Evolutionary conservation across 2,329 filamentous ascomycete species (phyloP).

Genomic region (Aphanocladium album): DNA sequence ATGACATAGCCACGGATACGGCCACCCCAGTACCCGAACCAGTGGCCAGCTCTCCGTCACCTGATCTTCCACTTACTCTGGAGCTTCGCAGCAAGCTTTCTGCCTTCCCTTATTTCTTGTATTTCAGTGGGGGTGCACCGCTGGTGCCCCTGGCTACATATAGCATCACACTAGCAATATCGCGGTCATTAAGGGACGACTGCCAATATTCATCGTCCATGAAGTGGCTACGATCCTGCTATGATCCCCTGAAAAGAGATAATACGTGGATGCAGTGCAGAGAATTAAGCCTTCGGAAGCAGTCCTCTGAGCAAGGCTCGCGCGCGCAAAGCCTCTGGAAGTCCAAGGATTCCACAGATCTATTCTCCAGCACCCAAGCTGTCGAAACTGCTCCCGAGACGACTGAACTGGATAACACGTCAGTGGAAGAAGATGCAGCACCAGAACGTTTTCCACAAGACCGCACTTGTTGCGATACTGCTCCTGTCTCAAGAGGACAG

Average conservation of each 20-base stretch:
- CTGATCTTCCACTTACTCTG: not conserved
- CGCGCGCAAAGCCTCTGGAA: no score
- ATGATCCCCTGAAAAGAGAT: slow-evolving; percentile 5
- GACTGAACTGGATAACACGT: no score
- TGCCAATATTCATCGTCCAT: slow-evolving; percentile 4
- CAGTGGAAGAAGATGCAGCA: not conserved
- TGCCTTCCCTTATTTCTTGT: slow-evolving; percentile 9
- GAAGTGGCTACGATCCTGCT: slow-evolving; percentile 1
- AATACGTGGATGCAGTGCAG: slow-evolving; percentile 11
- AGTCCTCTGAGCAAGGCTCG: no score
- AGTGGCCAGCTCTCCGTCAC: not conserved
- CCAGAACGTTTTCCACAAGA: slow-evolving; percentile 4
- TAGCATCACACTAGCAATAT: not conserved
- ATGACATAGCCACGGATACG: slow-evolving; percentile 6
- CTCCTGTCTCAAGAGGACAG: not conserved
- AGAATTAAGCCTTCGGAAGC: no score
- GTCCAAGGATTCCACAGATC: not conserved
- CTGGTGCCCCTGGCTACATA: slow-evolving; percentile 1
- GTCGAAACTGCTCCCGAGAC: not conserved
- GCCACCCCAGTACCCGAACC: slow-evolving; percentile 8
- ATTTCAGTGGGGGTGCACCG: not conserved
- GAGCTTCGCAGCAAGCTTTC: not conserved
- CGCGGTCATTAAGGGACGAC: not conserved
- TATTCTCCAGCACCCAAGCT: not conserved
- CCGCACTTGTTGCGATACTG: slow-evolving; percentile 2